A percentile compares a stretch with the other conserved stretches of the same genome.
Conservation (phyloP, 306 rosid genomes). For the Ormosia semicastrata region DNA sequence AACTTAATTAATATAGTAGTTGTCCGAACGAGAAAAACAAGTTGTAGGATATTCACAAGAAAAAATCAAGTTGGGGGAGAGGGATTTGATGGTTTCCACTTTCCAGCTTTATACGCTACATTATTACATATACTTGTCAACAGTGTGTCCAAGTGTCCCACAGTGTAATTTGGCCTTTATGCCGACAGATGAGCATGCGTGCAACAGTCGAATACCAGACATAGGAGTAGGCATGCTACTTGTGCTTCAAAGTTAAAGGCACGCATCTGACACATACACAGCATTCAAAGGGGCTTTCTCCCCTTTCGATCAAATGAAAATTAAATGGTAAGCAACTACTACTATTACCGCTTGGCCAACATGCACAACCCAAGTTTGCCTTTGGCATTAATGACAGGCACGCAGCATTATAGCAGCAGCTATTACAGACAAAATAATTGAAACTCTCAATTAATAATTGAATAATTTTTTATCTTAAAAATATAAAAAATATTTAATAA, state of each 20-base stretch:
- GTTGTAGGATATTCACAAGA: not conserved
- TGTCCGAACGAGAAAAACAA: not conserved
- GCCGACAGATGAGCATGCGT: constrained; percentile 43
- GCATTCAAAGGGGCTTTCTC: not conserved
- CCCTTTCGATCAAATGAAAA: not conserved
- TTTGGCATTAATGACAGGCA: not conserved
- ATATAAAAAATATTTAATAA: no score
- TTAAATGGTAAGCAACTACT: not conserved
- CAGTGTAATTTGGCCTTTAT: constrained; percentile 20
- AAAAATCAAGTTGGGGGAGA: not conserved
- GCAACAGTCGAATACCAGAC: not conserved
- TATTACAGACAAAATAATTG: not conserved
- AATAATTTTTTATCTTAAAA: no score
- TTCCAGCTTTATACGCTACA: constrained; percentile 3
- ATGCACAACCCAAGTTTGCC: not conserved
- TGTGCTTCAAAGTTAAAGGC: not conserved
- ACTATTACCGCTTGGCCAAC: constrained; percentile 30
- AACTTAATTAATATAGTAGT: no score
- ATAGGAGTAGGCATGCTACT: constrained; percentile 3
- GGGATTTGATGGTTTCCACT: not conserved
- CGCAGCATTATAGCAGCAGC: not conserved
- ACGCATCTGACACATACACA: constrained; percentile 12
- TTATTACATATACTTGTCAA: not conserved
- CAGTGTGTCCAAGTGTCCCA: not conserved
- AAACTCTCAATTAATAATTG: not conserved